Conservation (phyloP, 495 filamentous ascomycete species). For the Daldinia grandis region DNA sequence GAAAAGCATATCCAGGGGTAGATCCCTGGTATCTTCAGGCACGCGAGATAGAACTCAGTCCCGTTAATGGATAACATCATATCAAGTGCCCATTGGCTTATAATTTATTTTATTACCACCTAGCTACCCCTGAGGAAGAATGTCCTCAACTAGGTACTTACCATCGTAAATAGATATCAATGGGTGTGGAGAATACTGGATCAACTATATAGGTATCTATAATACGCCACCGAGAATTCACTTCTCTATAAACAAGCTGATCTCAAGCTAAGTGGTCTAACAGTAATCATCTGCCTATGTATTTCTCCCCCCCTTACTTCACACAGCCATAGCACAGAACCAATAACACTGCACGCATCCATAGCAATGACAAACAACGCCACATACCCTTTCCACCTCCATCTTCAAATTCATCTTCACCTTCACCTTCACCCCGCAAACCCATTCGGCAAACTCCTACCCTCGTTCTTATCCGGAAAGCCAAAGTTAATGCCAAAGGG, state of each 20-base stretch:
- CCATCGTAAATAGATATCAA: too few species aligned
- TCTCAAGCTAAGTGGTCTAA: background rate
- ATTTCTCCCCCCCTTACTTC: background rate
- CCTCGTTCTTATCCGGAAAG: conserved; percentile 73
- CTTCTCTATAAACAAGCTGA: background rate
- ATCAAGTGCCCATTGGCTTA: too few species aligned
- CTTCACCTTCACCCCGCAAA: background rate
- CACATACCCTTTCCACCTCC: too few species aligned
- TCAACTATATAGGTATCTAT: background rate
- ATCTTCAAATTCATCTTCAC: too few species aligned
- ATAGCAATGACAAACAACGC: background rate
- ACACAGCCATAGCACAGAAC: background rate
- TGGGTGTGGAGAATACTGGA: too few species aligned
- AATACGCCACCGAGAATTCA: background rate
- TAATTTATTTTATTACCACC: too few species aligned
- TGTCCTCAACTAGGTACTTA: too few species aligned
- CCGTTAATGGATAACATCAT: too few species aligned
- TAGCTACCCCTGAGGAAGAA: too few species aligned
- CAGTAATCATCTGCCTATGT: background rate
- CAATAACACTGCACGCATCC: background rate
- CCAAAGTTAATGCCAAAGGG: conserved; percentile 80
- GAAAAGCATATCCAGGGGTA: too few species aligned
- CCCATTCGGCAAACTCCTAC: conserved; percentile 40
- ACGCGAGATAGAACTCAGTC: too few species aligned
- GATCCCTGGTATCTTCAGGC: too few species aligned